Base-by-base conservation (phyloP, 106 monocot species). In the Dioscorea zingiberensis region DNA sequence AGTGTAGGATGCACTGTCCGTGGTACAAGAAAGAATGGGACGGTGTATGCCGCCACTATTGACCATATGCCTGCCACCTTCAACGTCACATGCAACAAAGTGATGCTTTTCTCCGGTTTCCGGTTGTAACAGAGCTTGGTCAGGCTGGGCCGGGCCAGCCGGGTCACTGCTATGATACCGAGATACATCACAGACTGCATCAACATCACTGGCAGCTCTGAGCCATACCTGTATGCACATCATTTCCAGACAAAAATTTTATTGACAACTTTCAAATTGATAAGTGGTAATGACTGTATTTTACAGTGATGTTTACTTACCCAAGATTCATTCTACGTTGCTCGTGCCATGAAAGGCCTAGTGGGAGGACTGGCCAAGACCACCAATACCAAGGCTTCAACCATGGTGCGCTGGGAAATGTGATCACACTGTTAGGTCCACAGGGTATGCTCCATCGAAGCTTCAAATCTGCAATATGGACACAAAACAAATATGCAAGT, bases 351-450 rank as follows among this genome's bases (percentile, higher is more conserved):
- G 77, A 72, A 51, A 94, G 77, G 17, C 89, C 89, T 56, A 94
- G 69, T 22, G 94, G 94, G 6, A 94, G 70, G 25, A 89, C 84
- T 4, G 94, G 94, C 89, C 94, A 94, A 9, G 94, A 86, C 89
- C 94, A 94, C 89, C 89, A 89, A 49, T 94, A 94, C 94, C 94
- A 94, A 48, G 89, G 94, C 67, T 94, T 94, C 26, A 89, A 74
- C 84, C 76, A 86, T n/a, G 89, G 89, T 2, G 83, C 89, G 60
- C 94, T 94, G 10, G 94, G 94, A 66, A 94, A 94, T 22, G 94
- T 94, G 63, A 94, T 84, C 12, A 94, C 86, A 67, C 94, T 94
- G 71, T 94, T 94, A 25, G 94, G 94, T 27, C 94, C 94, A 65
- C 93, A 94, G 25, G 94, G 94, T 62, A 94, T 80, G 58, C 75